Conservation (phyloP, 179 eudicot genomes). For the Dionaea muscipula region DNA sequence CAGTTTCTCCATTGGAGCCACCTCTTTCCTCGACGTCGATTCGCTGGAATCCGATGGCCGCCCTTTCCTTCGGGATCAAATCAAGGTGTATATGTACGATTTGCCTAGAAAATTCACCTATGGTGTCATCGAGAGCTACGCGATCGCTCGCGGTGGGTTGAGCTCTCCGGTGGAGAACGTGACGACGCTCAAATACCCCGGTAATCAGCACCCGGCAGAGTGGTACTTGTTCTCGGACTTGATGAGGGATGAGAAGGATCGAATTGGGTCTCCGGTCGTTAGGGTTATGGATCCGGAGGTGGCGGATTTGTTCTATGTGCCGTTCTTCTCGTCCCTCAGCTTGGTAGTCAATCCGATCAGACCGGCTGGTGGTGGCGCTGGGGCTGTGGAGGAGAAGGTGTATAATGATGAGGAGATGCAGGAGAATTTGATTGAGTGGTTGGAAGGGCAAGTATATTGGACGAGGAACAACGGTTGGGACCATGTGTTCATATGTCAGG, state of each 20-base stretch:
- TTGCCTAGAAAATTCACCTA: constrained; percentile 63
- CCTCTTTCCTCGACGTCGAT: constrained; percentile 1
- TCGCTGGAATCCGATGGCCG: not conserved
- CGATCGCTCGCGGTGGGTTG: constrained; percentile 36
- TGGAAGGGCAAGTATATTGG: constrained; percentile 71
- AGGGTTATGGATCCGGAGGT: constrained; percentile 67
- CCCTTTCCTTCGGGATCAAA: constrained; percentile 6
- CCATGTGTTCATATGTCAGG: constrained; percentile 84
- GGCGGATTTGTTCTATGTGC: constrained; percentile 84
- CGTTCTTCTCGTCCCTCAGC: constrained; percentile 85
- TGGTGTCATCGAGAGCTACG: constrained; percentile 80
- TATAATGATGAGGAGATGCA: constrained; percentile 81
- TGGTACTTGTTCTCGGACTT: constrained; percentile 67
- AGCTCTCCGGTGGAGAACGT: constrained; percentile 19
- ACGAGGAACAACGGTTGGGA: constrained; percentile 90
- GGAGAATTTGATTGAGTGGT: constrained; percentile 67
- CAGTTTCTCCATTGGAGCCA: not conserved
- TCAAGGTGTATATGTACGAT: constrained; percentile 63
- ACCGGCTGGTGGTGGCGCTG: constrained; percentile 6
- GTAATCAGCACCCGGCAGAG: constrained; percentile 84
- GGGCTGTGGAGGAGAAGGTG: constrained; percentile 1
- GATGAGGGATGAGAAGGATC: constrained; percentile 16
- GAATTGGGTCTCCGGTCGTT: constrained; percentile 25
- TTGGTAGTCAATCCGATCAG: constrained; percentile 57
- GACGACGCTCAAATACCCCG: constrained; percentile 51